Conservation (phyloP, 1,284 basidiomycete genomes). For the Inonotus hispidus region DNA sequence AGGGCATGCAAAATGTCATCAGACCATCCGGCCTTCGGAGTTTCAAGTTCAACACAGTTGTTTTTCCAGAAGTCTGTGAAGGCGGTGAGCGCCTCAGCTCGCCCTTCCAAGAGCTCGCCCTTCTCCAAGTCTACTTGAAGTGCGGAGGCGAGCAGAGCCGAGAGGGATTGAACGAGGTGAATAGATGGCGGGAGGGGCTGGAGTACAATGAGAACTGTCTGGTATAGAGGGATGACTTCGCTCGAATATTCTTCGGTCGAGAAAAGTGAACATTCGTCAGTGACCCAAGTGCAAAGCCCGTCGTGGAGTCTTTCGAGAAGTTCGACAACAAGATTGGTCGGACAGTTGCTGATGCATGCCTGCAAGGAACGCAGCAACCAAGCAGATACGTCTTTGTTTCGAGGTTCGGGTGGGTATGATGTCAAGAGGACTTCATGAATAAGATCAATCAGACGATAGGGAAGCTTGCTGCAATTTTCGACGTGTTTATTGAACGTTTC, state of each 20-base stretch:
- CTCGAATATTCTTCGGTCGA: constrained; percentile 47
- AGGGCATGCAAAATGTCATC: constrained; percentile 10
- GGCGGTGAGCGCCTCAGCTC: constrained; percentile 15
- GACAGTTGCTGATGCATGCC: constrained; percentile 48
- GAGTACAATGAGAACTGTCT: constrained; percentile 18
- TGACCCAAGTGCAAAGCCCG: constrained; percentile 56
- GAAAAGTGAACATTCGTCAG: constrained; percentile 49
- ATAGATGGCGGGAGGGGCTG: constrained; percentile 12
- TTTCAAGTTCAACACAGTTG: constrained; percentile 11
- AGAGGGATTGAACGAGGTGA: constrained; percentile 13
- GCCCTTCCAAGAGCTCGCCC: neutral
- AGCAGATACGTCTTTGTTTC: constrained; percentile 44
- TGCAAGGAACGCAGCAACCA: constrained; percentile 59
- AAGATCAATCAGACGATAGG: constrained; percentile 46
- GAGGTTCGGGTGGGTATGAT: constrained; percentile 62
- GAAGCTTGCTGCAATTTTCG: constrained; percentile 37
- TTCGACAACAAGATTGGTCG: constrained; percentile 37
- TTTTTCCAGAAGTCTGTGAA: constrained; percentile 21
- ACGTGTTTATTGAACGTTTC: constrained; percentile 46
- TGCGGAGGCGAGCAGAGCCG: constrained; percentile 18
- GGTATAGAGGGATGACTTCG: constrained; percentile 27
- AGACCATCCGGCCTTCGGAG: constrained; percentile 15
- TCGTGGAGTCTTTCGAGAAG: constrained; percentile 47
- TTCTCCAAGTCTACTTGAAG: constrained; percentile 14
- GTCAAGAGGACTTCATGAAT: constrained; percentile 51